phyloP scores from a whole-genome alignment of 2,329 filamentous ascomycete genomes.

The Colletotrichum karsti region DNA sequence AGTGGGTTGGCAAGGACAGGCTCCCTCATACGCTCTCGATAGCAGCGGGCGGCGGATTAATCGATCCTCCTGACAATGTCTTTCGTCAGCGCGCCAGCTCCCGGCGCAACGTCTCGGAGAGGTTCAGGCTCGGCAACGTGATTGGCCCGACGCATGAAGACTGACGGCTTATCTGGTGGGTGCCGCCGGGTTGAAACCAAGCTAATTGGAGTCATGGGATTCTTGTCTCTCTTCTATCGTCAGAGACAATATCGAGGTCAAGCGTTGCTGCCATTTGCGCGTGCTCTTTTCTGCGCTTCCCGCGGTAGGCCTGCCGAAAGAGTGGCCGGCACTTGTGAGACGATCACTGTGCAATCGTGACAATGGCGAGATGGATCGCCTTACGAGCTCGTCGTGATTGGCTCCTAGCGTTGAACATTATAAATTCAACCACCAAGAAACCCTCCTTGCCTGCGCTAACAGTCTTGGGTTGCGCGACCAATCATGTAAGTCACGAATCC shows the following conservation, averaged over 20 bases:
- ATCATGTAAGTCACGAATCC: not conserved
- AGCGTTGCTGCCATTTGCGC: not conserved
- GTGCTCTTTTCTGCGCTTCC: not conserved
- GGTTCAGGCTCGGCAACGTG: not conserved
- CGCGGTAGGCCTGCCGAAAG: constrained; percentile 20
- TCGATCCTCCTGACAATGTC: constrained; percentile 11
- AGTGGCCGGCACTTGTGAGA: constrained; percentile 2
- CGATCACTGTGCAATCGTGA: constrained; percentile 5
- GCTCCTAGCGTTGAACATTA: not conserved
- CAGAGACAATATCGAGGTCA: constrained; percentile 15
- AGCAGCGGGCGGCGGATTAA: constrained; percentile 13
- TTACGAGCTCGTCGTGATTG: not conserved
- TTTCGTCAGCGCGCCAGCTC: constrained; percentile 6
- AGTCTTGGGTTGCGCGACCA: not conserved
- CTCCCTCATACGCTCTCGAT: not conserved
- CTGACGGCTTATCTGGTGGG: constrained; percentile 22
- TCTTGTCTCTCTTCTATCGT: constrained; percentile 26
- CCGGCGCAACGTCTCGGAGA: not conserved
- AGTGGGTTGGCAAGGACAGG: not conserved
- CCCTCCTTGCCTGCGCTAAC: not conserved
- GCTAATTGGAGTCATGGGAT: constrained; percentile 27
- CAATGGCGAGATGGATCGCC: constrained; percentile 2
- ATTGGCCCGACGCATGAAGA: constrained; percentile 13
- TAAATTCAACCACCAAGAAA: not conserved
- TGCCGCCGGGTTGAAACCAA: constrained; percentile 23